Evolutionary conservation across 2,329 filamentous ascomycete genomes (phyloP).

Genomic region (Colletotrichum siamense): DNA sequence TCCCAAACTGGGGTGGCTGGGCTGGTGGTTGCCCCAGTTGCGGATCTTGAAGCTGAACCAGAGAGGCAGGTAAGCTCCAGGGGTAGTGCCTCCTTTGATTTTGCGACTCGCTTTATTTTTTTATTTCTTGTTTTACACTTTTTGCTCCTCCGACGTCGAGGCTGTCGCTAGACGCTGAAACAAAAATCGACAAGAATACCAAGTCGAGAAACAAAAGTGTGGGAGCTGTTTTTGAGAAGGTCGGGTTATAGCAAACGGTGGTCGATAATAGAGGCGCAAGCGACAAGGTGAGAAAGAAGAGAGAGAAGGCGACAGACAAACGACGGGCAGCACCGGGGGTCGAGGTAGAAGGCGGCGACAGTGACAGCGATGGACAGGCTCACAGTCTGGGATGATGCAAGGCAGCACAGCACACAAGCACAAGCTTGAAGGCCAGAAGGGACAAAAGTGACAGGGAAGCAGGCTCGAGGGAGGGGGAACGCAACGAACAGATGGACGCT

Average conservation of each 20-base stretch:
- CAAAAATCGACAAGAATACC: not conserved
- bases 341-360: conserved; percentile 73
- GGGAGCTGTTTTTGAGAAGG: not conserved
- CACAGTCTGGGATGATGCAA: conserved; percentile 18
- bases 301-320: not conserved
- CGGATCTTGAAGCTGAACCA: conserved; percentile 19
- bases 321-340: conserved; percentile 49
- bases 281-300: not conserved
- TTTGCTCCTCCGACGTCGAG: not conserved
- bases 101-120: not conserved
- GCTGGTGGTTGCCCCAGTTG: conserved; percentile 11
- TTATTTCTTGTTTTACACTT: not conserved
- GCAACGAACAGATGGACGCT: not conserved
- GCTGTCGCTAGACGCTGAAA: not conserved
- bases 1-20: conserved; percentile 21
- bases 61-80: conserved; percentile 6
- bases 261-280: not conserved
- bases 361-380: not conserved
- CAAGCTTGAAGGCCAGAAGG: not conserved
- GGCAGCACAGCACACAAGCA: not conserved
- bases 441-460: not conserved
- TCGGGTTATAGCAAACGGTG: not conserved
- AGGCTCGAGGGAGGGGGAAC: not conserved
- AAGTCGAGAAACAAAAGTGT: not conserved
- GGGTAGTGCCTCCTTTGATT: not conserved